phyloP scores from a whole-genome alignment of 2,329 filamentous ascomycete species.

The Aspergillus hiratsukae region DNA sequence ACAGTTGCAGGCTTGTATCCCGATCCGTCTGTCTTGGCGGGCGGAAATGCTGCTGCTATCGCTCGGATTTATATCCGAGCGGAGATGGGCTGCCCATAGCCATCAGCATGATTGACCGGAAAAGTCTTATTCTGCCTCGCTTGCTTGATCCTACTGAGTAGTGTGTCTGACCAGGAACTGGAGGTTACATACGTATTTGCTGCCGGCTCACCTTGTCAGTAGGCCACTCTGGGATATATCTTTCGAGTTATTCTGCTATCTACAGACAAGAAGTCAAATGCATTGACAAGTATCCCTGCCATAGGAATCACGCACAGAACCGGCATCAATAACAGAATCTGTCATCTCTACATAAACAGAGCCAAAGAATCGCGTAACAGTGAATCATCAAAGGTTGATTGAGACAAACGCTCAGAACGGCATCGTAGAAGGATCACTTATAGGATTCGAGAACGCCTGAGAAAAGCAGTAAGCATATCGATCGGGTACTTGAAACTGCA shows the following conservation, averaged over 20 bases:
- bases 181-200: too few relatives aligned
- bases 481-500: not conserved
- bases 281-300: too few relatives aligned
- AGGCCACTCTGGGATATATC: too few relatives aligned
- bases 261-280: not conserved
- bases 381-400: not conserved
- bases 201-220: too few relatives aligned
- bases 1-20: not conserved
- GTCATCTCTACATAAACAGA: not conserved
- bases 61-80: not conserved
- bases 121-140: not conserved
- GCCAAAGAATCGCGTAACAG: not conserved
- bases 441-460: constrained; percentile 32
- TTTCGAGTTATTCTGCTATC: not conserved
- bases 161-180: not conserved
- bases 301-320: not conserved
- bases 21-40: not conserved
- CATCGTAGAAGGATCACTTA: constrained; percentile 26
- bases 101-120: not conserved
- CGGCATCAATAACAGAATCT: not conserved
- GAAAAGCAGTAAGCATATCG: constrained; percentile 6
- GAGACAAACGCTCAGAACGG: constrained; percentile 13
- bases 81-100: not conserved
- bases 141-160: not conserved
- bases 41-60: not conserved